These are phyloP conservation scores for Rosa hybrid DNA, from an alignment of 331 rosid species.

Conservation along the genomic window DNA sequence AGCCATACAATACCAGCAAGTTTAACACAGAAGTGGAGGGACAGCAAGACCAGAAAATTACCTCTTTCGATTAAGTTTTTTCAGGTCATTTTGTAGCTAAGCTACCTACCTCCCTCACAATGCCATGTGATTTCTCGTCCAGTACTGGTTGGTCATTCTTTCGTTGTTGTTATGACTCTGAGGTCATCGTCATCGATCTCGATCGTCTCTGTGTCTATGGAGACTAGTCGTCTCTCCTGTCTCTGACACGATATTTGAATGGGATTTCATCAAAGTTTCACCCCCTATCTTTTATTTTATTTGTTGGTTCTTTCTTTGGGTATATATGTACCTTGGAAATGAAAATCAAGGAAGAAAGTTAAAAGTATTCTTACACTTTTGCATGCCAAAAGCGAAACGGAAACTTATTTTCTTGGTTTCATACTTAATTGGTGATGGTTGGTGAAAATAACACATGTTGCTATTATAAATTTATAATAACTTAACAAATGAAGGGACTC, in stretches of 20 bases:
- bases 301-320: not conserved
- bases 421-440: not conserved
- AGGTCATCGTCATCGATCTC: not conserved
- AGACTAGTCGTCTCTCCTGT: not conserved
- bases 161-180: not conserved
- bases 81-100: not conserved
- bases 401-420: not conserved
- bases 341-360: not conserved
- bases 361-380: not conserved
- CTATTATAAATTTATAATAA: not conserved
- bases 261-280: slow-evolving; percentile 2
- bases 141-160: not conserved
- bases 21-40: not conserved
- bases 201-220: not conserved
- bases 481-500: not conserved
- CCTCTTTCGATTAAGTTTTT: not conserved
- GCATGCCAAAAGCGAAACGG: not conserved
- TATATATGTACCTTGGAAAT: not conserved
- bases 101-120: not conserved
- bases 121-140: not conserved
- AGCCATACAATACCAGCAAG: not conserved
- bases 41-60: not conserved
- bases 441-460: not conserved
- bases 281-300: not conserved
- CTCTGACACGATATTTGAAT: slow-evolving; percentile 1